Base-by-base conservation (phyloP, 306 rosid species). In the Rosa lucieae region DNA sequence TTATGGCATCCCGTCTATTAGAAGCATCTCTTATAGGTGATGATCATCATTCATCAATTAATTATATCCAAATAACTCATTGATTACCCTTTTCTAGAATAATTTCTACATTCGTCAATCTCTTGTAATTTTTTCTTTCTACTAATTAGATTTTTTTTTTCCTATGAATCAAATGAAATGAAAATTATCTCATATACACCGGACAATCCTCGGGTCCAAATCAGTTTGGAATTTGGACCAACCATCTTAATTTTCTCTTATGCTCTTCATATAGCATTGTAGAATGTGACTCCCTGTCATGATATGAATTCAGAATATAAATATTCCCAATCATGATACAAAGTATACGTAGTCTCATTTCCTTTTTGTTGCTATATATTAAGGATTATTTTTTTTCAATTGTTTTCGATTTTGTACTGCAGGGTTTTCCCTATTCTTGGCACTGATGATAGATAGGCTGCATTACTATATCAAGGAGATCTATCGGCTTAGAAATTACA, bases 381-480 rank as follows among this genome's bases (percentile, higher is more conserved):
- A 56, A 56, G 32, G 9, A 56, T 3, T 3, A 0, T 21, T 23
- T 23, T 23, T 23, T 23, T 23, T 23, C 26, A 23, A 23, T 23
- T 23, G 26, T 23, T 23, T 0, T 66, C 39, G 1, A 14, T 5
- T 66, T 37, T 10, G 23, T 37, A 6, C 32, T 18, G 18, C 92
- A 92, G 93, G 95, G 40, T 78, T 89, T 78, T 85, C 89, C 76
- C 68, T 92, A 63, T 89, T 92, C 81, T 88, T 92, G 70, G 95
- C 86, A n/a, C 67, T 92, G 82, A 32, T 90, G 53, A 85, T 90
- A 61, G 95, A 90, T 74, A 87, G 95, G 71, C 86, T 82, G 37
- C 93, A 90, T 73, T 89, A 80, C 78, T 84, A 86, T 43, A 70
- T 86, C 72, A 77, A 85, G 78, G 95, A 90, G 88, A 80, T 92